These are phyloP conservation scores for Venturia asperata DNA, from an alignment of 2,329 filamentous ascomycete species.

Conservation along the genomic window DNA sequence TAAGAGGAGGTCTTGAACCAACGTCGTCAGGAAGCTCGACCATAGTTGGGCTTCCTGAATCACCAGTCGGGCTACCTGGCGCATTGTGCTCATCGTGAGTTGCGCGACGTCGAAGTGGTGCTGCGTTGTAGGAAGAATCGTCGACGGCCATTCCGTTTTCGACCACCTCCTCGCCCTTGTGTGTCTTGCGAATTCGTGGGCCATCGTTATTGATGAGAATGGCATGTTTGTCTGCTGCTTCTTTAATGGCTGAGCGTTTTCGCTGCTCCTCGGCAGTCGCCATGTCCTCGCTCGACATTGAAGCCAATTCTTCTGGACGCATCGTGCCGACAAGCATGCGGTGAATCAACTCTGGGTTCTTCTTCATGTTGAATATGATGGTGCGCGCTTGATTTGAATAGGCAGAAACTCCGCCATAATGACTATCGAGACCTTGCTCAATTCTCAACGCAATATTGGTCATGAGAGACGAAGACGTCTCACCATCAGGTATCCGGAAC, in stretches of 20 bases:
- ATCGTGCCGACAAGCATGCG: slow-evolving; percentile 67
- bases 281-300: slow-evolving; percentile 85
- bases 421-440: slow-evolving; percentile 59
- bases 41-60: slow-evolving; percentile 14
- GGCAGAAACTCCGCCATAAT: slow-evolving; percentile 47
- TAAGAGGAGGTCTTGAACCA: slow-evolving; percentile 26
- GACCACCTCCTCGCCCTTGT: slow-evolving; percentile 90
- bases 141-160: slow-evolving; percentile 55
- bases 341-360: slow-evolving; percentile 70
- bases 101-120: slow-evolving; percentile 15
- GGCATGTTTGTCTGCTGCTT: slow-evolving; percentile 72
- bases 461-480: slow-evolving; percentile 57
- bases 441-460: slow-evolving; percentile 70
- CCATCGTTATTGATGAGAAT: slow-evolving; percentile 67
- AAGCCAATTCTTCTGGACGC: slow-evolving; percentile 68
- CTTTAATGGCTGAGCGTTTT: slow-evolving; percentile 69
- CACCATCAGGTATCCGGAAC: slow-evolving; percentile 56
- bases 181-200: slow-evolving; percentile 76
- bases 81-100: slow-evolving; percentile 17
- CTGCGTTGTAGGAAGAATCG: slow-evolving; percentile 22
- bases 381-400: slow-evolving; percentile 64
- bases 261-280: slow-evolving; percentile 82
- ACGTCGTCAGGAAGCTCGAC: slow-evolving; percentile 33
- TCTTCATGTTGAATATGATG: slow-evolving; percentile 80
- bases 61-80: slow-evolving; percentile 20